phyloP scores from a whole-genome alignment of 2,329 filamentous ascomycete species.

The Exophiala phaeomuriformis region DNA sequence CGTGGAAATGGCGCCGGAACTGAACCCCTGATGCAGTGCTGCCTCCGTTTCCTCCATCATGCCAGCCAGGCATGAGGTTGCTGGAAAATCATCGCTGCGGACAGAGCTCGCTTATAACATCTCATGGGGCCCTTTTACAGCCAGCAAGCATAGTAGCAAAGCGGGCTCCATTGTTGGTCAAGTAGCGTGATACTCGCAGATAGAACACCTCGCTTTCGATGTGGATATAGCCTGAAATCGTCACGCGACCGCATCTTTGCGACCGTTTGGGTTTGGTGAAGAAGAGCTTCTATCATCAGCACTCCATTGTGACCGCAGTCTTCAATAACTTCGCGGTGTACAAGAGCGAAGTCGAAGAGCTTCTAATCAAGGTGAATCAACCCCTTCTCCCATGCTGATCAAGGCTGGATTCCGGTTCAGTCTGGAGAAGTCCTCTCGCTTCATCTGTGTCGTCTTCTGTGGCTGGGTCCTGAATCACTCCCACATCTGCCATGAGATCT shows the following conservation, averaged over 20 bases:
- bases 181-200: neutral
- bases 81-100: neutral
- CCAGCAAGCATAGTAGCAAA: too few relatives aligned
- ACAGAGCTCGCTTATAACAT: neutral
- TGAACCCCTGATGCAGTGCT: neutral
- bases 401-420: conserved; percentile 5
- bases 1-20: neutral
- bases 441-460: conserved; percentile 19
- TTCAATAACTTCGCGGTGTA: too few relatives aligned
- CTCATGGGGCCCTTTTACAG: neutral
- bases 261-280: too few relatives aligned
- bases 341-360: neutral
- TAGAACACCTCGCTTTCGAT: neutral
- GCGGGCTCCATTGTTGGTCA: neutral
- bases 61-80: neutral
- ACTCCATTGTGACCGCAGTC: too few relatives aligned
- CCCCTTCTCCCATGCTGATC: conserved; percentile 4
- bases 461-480: conserved; percentile 16
- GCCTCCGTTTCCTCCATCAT: neutral
- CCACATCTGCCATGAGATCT: conserved; percentile 19
- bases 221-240: neutral
- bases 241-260: neutral
- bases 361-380: neutral
- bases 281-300: too few relatives aligned
- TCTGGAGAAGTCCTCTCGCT: conserved; percentile 21